Conservation (phyloP, 2,329 filamentous ascomycete species). For the Rosellinia necatrix region DNA sequence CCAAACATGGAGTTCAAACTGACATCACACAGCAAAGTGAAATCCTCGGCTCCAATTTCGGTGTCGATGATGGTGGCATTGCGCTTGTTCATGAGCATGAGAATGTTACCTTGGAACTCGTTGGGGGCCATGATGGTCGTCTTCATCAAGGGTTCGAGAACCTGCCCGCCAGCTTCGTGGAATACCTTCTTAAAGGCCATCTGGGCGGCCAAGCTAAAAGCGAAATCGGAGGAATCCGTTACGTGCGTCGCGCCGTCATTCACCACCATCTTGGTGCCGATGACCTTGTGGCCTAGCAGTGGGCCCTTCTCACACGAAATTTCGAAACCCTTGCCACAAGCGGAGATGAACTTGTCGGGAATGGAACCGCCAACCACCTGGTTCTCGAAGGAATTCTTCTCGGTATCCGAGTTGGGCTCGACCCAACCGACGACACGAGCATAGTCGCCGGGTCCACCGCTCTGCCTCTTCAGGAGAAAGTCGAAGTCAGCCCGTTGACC, state of each 20-base stretch:
- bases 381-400: conserved; percentile 82
- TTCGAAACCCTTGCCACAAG: conserved; percentile 94
- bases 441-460: conserved; percentile 92
- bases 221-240: conserved; percentile 95
- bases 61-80: conserved; percentile 95
- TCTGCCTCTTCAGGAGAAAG: conserved; percentile 93
- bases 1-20: conserved; percentile 98
- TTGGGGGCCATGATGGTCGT: conserved; percentile 93
- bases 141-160: conserved; percentile 98
- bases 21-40: conserved; percentile 89
- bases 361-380: conserved; percentile 89
- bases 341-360: conserved; percentile 92
- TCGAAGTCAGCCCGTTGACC: conserved; percentile 81
- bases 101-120: conserved; percentile 96
- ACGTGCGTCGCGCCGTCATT: conserved; percentile 97
- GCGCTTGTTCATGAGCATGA: conserved; percentile 95
- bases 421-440: conserved; percentile 90
- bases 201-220: conserved; percentile 92
- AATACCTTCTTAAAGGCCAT: conserved; percentile 97
- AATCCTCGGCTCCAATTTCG: conserved; percentile 91
- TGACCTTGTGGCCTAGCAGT: conserved; percentile 88
- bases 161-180: conserved; percentile 74
- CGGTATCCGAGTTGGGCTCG: conserved; percentile 77
- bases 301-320: conserved; percentile 83
- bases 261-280: conserved; percentile 87